These are phyloP conservation scores for Thielaviopsis ethacetica DNA, from an alignment of 2,329 filamentous ascomycete genomes.

Conservation along the genomic window DNA sequence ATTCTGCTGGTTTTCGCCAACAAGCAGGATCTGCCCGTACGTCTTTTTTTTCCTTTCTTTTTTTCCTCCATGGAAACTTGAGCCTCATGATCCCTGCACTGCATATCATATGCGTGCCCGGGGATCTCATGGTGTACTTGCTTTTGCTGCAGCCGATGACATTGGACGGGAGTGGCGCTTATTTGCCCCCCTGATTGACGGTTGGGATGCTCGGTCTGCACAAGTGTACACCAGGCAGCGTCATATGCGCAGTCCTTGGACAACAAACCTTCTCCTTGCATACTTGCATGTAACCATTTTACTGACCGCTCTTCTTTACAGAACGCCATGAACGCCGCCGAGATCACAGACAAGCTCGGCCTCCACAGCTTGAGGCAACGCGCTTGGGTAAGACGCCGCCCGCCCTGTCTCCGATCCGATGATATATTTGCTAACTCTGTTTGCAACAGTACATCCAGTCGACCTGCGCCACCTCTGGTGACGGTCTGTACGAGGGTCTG, in stretches of 20 bases:
- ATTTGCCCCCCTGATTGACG: neutral
- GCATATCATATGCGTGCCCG: neutral
- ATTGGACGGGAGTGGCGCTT: neutral
- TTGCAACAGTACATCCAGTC: slow-evolving; percentile 83
- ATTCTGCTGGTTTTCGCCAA: slow-evolving; percentile 96
- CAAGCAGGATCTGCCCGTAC: slow-evolving; percentile 97
- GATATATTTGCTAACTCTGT: neutral
- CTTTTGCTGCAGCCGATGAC: neutral
- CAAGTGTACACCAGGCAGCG: neutral
- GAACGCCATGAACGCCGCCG: slow-evolving; percentile 99
- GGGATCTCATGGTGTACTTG: neutral
- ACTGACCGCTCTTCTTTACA: slow-evolving; percentile 22
- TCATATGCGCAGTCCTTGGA: neutral
- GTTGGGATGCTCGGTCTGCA: neutral
- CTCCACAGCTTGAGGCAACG: slow-evolving; percentile 98
- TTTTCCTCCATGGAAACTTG: neutral
- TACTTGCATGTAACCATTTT: neutral
- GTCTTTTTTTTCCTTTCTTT: slow-evolving; percentile 23
- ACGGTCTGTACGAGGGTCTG: slow-evolving; percentile 98
- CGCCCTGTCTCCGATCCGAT: neutral
- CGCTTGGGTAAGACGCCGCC: slow-evolving; percentile 66
- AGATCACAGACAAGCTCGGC: slow-evolving; percentile 99
- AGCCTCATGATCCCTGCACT: neutral
- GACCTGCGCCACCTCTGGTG: slow-evolving; percentile 95
- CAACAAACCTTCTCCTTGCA: neutral